Evolutionary conservation across 495 filamentous ascomycete genomes (phyloP), one percentile per base, ranked within the genome.

Genomic region (Aspergillus egyptiacus): DNA sequence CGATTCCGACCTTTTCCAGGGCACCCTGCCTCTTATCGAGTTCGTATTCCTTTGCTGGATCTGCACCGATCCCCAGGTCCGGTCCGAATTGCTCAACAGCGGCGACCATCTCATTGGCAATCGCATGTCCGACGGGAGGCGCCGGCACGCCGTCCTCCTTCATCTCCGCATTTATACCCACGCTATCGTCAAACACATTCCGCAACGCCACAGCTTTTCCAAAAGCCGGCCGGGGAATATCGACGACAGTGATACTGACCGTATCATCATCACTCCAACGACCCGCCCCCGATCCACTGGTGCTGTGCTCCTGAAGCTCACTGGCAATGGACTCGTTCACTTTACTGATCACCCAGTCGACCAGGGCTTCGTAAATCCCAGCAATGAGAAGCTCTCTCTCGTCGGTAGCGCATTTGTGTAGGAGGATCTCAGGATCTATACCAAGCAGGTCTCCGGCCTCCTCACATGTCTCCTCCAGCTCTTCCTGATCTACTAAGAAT

Each of bases 101-200:
- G 38, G 78, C 80, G 55, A 84, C 78, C 85, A 95, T 93, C 61
- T 95, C 91, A 45, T 82, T 81, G 8, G 89, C 51, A 24, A 97
- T 83, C 0, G 93, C 94, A 44, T 81, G 82, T 6, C 85, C 86
- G 4, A 80, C 79, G 0, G 81, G 37, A 1, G 71, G 71, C 14
- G 91, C 75, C 23, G 84, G 73, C 19, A 98, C 79, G 13, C 94
- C 94, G 56, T 98, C 93, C 50, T 89, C 82, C 62, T 89, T 93
- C 91, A 98, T 97, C 65, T 98, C 93, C 1, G 83, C 79, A 54
- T 97, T 96, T 66, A 98, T 95, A 39, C 93, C 93, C n/a, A 84
- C 68, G 23, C 66, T 78, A 54, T 96, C 93, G 57, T 98, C 91
- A 59, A 98, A 97, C 25, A 97, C 81, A 3, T 86, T 86, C 39